Base-by-base conservation (phyloP, 371 early-diverging fungal genomes). In the Syncephalastrum monosporum region DNA sequence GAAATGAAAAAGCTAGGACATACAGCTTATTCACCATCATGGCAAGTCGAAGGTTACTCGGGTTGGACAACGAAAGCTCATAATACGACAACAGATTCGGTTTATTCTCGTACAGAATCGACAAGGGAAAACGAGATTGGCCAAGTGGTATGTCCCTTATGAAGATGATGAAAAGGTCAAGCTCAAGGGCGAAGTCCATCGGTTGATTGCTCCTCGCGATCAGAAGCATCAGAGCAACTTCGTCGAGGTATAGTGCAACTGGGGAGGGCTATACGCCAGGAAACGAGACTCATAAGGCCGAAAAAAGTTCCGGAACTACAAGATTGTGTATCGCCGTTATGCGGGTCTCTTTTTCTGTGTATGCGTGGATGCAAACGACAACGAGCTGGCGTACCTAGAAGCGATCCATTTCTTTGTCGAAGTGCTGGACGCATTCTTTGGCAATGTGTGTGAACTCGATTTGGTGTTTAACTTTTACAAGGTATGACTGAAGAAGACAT, bases 331-430 rank as follows among this genome's bases (percentile, higher is more conserved):
- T 61, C 90, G 97, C 48, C 87, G 99, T 27, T 98, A 98, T 72
- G 98, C 98, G 1, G 93, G 93, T 14, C 82, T 98, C 17, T 98
- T 95, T 81, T 98, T 98, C 68, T 96, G 97, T 71, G 90, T 97
- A 61, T 95, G 98, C 67, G 94, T 98, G 3, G 97, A 96, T 74
- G 86, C 94, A 16, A 96, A 94, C 70, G 98, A 98, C 75, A 98
- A 98, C 62, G 96, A 96, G 68, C 77, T 98, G 21, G 88, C 91
- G 3, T 91, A 91, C 60, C 71, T 98, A 42, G 99, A 98, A 71
- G 94, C 93, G 0, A 97, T 98, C 43, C 99, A 98, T 64, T 89
- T 96, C 66, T 98, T 98, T 84, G 99, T 98, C 21, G 99, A 98
- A 73, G 94, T 96, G 0, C 74, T 99, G 48, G 98, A 99, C 74